These are phyloP conservation scores for Cutaneotrichosporon cyanovorans DNA, from an alignment of 1,284 basidiomycete genomes.

Conservation along the genomic window DNA sequence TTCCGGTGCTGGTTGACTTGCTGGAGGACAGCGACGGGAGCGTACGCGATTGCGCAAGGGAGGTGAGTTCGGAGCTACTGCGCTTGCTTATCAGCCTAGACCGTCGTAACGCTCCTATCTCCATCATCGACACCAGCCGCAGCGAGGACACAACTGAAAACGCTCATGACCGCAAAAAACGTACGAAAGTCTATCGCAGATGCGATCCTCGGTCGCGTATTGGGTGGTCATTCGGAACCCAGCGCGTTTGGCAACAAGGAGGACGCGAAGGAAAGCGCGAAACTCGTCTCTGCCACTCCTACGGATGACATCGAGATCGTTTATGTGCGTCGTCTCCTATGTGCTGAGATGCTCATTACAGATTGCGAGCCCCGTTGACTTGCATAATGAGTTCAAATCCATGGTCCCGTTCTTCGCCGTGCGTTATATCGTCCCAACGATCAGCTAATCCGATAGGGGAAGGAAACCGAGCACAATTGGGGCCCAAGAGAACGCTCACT, in stretches of 20 bases:
- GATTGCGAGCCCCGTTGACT: slow-evolving; percentile 74
- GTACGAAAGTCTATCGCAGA: slow-evolving; percentile 73
- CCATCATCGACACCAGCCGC: slow-evolving; percentile 70
- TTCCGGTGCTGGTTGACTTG: slow-evolving; percentile 68
- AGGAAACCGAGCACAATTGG: slow-evolving; percentile 98
- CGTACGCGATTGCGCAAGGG: slow-evolving; percentile 75
- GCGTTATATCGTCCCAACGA: slow-evolving; percentile 16
- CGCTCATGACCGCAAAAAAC: slow-evolving; percentile 72
- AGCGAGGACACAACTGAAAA: slow-evolving; percentile 86
- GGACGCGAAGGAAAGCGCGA: neutral
- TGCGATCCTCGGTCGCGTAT: slow-evolving; percentile 45
- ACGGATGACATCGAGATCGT: slow-evolving; percentile 56
- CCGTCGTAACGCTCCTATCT: slow-evolving; percentile 76
- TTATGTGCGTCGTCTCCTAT: slow-evolving; percentile 53
- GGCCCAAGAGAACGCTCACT: slow-evolving; percentile 70
- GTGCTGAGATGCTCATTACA: slow-evolving; percentile 47
- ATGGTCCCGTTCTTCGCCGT: slow-evolving; percentile 79
- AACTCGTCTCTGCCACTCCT: neutral
- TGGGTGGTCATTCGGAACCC: slow-evolving; percentile 22
- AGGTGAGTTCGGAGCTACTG: slow-evolving; percentile 24
- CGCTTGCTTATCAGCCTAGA: slow-evolving; percentile 39
- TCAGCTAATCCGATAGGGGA: slow-evolving; percentile 55
- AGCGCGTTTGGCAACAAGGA: neutral
- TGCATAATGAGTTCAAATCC: slow-evolving; percentile 71
- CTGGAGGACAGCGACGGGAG: slow-evolving; percentile 84